Base-by-base conservation (phyloP, 1,139 yeast species). In the Suhomyces kunorum region DNA sequence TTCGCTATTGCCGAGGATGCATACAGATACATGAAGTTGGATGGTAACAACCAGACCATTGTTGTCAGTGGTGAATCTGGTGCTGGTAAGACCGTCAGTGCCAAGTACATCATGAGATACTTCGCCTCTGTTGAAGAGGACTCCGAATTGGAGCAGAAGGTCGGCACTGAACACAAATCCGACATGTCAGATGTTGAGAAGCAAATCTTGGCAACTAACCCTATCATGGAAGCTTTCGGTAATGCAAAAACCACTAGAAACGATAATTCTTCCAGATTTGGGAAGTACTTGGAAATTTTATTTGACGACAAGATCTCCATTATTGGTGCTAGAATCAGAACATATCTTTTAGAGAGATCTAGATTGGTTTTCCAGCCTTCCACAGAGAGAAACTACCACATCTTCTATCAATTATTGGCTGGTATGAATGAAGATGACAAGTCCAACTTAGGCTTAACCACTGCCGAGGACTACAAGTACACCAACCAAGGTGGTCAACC, bases 1-100 rank as follows among this genome's bases (percentile, higher is more conserved):
- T 92, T 92, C 61, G 97, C 98, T 38, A 92, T 92, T 57, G 98
- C 98, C 15, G 98, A 92, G 63, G 97, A 92, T 56, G 97, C 98
- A n/a, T 90, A 89, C 60, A 75, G 95, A 58, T 85, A 95, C 61
- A 90, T 92, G 98, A 83, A 86, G 54, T 76, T 83, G 39, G 94
- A 88, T 55, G 73, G 78, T 31, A 74, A 80, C 53, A 90, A 92
- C 66, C 98, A 92, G 67, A 92, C 98, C 1, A 90, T 92, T 51
- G 96, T 92, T 28, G 98, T 92, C 19, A 83, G 94, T 55, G 98
- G 98, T 63, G 98, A 92, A 64, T 87, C 96, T 6, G 98, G 98
- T 63, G 98, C 98, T 17, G 98, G 98, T 64, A 94, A 92, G 59
- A 94, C 98, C 2, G 98, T 92, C 30, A 82, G 94, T 48, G 98